Percentiles rank a stretch among this genome's conserved stretches.
Evolutionary conservation across 176 grass and related monocot species (phyloP).

Genomic region (Aegilops speltoides): DNA sequence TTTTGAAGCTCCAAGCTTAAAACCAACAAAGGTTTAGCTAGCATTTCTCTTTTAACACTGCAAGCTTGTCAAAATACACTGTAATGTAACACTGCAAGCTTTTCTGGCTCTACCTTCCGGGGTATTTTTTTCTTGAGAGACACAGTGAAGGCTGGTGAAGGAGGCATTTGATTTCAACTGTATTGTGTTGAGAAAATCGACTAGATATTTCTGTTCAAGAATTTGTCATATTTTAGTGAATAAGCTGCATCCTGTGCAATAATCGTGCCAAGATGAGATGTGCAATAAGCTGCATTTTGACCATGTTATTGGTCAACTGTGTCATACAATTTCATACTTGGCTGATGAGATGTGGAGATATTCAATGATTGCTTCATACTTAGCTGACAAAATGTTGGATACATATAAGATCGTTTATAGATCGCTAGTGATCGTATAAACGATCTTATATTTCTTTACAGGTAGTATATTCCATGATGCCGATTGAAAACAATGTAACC

Average conservation of each 20-base stretch:
- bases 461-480: background rate
- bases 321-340: background rate
- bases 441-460: background rate
- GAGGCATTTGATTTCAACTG: background rate
- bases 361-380: no score
- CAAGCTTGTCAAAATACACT: slow-evolving; percentile 6
- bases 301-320: background rate
- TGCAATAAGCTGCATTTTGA: background rate
- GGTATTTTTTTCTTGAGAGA: background rate
- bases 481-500: background rate
- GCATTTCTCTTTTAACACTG: background rate
- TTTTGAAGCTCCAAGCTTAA: slow-evolving; percentile 13
- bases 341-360: background rate
- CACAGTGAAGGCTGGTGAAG: background rate
- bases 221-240: background rate
- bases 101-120: background rate
- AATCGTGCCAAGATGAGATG: background rate
- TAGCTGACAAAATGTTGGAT: background rate
- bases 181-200: background rate
- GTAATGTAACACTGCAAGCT: background rate
- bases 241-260: background rate
- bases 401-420: no score
- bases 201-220: background rate
- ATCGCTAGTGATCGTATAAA: no score
- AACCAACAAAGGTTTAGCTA: background rate